phyloP scores from a whole-genome alignment of 2,329 filamentous ascomycete species.

The Aspergillus sp. region DNA sequence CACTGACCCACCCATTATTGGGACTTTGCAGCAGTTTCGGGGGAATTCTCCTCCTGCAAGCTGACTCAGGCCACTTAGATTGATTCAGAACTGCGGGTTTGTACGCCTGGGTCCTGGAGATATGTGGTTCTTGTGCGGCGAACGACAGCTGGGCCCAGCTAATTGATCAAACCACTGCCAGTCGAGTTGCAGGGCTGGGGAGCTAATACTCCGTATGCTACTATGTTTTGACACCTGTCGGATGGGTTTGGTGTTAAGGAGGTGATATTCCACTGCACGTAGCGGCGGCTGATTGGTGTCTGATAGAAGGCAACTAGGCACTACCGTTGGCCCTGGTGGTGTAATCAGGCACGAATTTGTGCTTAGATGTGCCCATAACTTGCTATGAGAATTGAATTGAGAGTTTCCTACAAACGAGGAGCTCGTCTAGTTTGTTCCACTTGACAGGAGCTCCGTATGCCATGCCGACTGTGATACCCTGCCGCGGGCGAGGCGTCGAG shows the following conservation, averaged over 20 bases:
- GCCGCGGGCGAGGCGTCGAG: background rate
- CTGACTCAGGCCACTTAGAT: background rate
- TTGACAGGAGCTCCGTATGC: background rate
- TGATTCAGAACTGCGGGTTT: background rate
- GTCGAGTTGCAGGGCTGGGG: background rate
- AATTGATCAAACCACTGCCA: background rate
- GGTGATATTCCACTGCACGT: background rate
- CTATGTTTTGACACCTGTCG: background rate
- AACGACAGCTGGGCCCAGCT: background rate
- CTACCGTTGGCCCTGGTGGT: background rate
- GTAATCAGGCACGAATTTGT: background rate
- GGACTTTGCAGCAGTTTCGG: background rate
- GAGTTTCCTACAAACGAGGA: background rate
- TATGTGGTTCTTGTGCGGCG: background rate
- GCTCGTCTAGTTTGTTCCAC: too few species aligned
- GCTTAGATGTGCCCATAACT: background rate
- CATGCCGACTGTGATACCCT: background rate
- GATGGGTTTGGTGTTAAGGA: background rate
- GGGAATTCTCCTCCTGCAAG: background rate
- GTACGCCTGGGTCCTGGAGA: background rate
- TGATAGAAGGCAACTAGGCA: background rate
- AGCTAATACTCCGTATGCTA: background rate
- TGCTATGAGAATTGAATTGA: background rate
- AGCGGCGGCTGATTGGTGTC: background rate
- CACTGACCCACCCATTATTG: background rate